phyloP scores from a whole-genome alignment of 805 yeast species.

The Soucietia sequanensis region DNA sequence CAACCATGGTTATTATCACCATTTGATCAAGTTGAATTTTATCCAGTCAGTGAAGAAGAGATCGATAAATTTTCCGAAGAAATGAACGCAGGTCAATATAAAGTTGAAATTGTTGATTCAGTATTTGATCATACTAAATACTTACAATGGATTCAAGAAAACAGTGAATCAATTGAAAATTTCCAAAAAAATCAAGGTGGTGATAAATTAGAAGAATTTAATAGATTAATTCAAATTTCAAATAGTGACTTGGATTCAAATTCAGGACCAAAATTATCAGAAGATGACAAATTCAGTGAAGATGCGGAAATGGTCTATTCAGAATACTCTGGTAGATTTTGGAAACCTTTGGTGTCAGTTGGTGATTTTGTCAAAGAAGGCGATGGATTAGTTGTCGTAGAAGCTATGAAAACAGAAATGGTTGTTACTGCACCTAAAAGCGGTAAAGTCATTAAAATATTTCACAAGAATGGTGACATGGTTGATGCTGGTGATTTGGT shows the following conservation, averaged over 20 bases:
- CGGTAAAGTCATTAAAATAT: constrained; percentile 71
- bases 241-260: constrained; percentile 67
- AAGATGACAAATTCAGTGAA: constrained; percentile 64
- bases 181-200: constrained; percentile 71
- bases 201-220: constrained; percentile 83
- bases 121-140: constrained; percentile 83
- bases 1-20: constrained; percentile 90
- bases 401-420: constrained; percentile 99
- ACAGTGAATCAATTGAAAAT: constrained; percentile 67
- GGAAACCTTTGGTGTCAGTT: constrained; percentile 83
- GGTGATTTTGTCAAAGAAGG: constrained; percentile 75
- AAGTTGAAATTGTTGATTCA: constrained; percentile 70
- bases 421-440: constrained; percentile 66
- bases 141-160: constrained; percentile 70
- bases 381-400: constrained; percentile 83
- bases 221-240: constrained; percentile 74
- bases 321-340: constrained; percentile 94
- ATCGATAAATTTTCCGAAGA: constrained; percentile 69
- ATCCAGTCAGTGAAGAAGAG: constrained; percentile 84
- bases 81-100: constrained; percentile 76
- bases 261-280: constrained; percentile 43
- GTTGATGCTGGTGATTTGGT: constrained; percentile 96
- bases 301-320: constrained; percentile 84
- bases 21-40: constrained; percentile 93
- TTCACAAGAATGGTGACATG: constrained; percentile 89